Percentiles rank a stretch among this genome's conserved stretches.
Evolutionary conservation across 2,329 filamentous ascomycete species (phyloP).

Genomic region (Xylariaceae sp.): DNA sequence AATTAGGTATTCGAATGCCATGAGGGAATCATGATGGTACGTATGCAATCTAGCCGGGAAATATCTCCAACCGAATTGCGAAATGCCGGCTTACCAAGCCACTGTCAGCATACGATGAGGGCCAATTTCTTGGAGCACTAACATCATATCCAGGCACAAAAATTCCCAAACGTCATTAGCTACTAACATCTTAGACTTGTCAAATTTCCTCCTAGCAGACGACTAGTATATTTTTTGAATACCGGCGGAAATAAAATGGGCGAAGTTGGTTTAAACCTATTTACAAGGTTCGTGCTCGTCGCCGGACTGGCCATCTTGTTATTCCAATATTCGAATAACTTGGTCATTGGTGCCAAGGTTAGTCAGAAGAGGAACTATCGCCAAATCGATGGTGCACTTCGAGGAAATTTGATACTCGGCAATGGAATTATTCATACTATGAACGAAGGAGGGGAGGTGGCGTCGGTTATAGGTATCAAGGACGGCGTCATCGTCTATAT

Average conservation of each 20-base stretch:
- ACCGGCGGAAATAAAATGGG: background rate
- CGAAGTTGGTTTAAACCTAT: background rate
- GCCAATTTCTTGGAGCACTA: too few relatives aligned
- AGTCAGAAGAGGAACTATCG: background rate
- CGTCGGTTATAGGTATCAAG: conserved; percentile 35
- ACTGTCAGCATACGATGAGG: conserved; percentile 7
- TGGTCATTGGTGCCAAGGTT: background rate
- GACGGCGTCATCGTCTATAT: conserved; percentile 37
- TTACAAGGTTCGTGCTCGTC: background rate
- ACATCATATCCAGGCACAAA: background rate
- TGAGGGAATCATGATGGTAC: too few relatives aligned
- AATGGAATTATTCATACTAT: conserved; percentile 40
- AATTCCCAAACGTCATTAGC: background rate
- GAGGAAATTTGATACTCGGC: conserved; percentile 34
- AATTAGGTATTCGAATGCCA: too few relatives aligned
- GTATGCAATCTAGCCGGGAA: background rate
- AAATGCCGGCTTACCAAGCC: conserved; percentile 17
- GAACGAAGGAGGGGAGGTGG: conserved; percentile 22
- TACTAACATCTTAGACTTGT: background rate
- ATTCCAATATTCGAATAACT: background rate
- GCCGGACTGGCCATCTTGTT: background rate
- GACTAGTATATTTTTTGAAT: background rate
- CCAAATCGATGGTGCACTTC: too few relatives aligned
- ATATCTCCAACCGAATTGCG: background rate
- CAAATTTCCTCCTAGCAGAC: too few relatives aligned